These are phyloP conservation scores for Calonectria pseudoreteaudii DNA, from an alignment of 2,329 filamentous ascomycete species.

Conservation along the genomic window DNA sequence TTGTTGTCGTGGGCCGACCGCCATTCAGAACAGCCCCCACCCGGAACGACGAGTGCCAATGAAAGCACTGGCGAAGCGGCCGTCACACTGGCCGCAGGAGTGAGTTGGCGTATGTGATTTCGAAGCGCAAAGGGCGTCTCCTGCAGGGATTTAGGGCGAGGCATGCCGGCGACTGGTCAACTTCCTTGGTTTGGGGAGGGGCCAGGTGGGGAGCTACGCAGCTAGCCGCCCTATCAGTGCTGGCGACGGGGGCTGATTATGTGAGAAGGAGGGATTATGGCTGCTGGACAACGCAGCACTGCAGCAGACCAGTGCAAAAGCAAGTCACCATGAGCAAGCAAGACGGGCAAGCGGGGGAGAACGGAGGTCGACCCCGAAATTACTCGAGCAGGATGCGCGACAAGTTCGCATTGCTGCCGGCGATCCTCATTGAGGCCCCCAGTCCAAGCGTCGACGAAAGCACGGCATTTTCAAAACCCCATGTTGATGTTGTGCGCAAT, in stretches of 20 bases:
- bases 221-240: conserved; percentile 58
- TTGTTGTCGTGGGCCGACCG: conserved; percentile 49
- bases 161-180: conserved; percentile 49
- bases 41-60: conserved; percentile 36
- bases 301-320: conserved; percentile 48
- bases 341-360: conserved; percentile 24
- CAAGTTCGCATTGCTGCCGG: conserved; percentile 32
- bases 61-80: conserved; percentile 44
- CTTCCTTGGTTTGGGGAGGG: conserved; percentile 54
- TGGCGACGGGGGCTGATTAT: conserved; percentile 43
- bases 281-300: conserved; percentile 60
- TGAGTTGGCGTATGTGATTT: conserved; percentile 59
- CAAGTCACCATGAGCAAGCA: conserved; percentile 32
- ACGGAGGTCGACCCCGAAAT: conserved; percentile 40
- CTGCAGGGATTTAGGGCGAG: conserved; percentile 48
- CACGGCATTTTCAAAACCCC: conserved; percentile 23
- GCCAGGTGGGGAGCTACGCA: conserved; percentile 51
- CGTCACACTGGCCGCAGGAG: conserved; percentile 61
- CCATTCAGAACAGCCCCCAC: conserved; percentile 39
- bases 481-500: conserved; percentile 5
- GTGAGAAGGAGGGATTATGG: conserved; percentile 55
- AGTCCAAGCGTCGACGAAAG: conserved; percentile 27
- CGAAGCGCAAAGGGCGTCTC: conserved; percentile 40
- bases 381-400: conserved; percentile 29
- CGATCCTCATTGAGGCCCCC: conserved; percentile 39